Percentiles rank a stretch among this genome's conserved stretches.
Conservation (phyloP, 192 early-diverging fungal species). For the Backusella psychrophila region DNA sequence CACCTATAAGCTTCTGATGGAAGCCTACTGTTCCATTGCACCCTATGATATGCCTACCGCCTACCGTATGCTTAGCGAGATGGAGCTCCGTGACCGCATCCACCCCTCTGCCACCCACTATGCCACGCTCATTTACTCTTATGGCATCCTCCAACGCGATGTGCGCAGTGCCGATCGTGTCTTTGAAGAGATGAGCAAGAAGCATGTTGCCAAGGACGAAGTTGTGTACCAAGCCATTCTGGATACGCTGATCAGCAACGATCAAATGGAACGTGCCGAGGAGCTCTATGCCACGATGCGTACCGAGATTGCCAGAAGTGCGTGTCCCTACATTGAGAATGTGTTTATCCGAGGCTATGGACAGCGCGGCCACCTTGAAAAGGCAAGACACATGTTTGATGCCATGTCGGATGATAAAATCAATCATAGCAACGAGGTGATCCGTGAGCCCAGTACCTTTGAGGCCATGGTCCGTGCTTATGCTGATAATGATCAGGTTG, state of each 20-base stretch:
- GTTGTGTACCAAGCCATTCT: constrained; percentile 52
- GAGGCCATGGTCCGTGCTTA: constrained; percentile 57
- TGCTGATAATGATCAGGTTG: constrained; percentile 38
- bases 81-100: constrained; percentile 35
- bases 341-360: constrained; percentile 57
- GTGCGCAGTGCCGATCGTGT: constrained; percentile 39
- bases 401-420: constrained; percentile 44
- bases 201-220: constrained; percentile 42
- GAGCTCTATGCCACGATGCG: constrained; percentile 40
- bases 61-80: constrained; percentile 40
- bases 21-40: constrained; percentile 47
- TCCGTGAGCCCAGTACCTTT: constrained; percentile 57
- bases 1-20: constrained; percentile 54
- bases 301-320: constrained; percentile 28
- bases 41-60: constrained; percentile 57
- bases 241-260: constrained; percentile 47
- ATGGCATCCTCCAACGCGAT: constrained; percentile 51
- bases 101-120: constrained; percentile 48
- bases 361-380: constrained; percentile 25
- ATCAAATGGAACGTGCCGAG: constrained; percentile 39
- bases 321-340: constrained; percentile 57
- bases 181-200: constrained; percentile 39
- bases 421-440: constrained; percentile 21
- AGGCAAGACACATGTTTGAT: constrained; percentile 45
- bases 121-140: constrained; percentile 52